Evolutionary conservation across 495 filamentous ascomycete species (phyloP).

Genomic region (Hypoxylon lienhwacheense): DNA sequence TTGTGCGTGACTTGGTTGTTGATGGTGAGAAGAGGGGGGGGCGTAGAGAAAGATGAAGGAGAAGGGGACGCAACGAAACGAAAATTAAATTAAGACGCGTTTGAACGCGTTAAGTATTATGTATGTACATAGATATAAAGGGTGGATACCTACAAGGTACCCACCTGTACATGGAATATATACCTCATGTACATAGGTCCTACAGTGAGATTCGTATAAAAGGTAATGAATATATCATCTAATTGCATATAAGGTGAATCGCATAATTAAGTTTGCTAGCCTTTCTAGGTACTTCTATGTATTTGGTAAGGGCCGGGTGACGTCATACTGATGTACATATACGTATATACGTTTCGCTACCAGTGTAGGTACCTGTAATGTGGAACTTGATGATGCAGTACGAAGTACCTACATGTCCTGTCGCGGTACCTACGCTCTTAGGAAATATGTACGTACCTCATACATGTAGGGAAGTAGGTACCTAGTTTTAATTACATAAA

Average conservation of each 20-base stretch:
- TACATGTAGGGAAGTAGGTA: neutral
- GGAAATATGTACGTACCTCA: neutral
- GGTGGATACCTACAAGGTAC: neutral
- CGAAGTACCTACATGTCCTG: neutral
- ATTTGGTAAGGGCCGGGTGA: no score
- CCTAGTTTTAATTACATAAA: neutral
- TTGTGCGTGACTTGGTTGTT: no score
- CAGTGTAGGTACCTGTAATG: neutral
- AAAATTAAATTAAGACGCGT: slow-evolving; percentile 6
- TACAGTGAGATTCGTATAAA: no score
- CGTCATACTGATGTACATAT: no score
- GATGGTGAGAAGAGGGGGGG: neutral
- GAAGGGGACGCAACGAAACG: slow-evolving; percentile 24
- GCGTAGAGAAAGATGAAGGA: slow-evolving; percentile 1
- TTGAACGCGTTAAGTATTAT: slow-evolving; percentile 16
- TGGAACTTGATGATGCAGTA: neutral
- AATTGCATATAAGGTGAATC: no score
- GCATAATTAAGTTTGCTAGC: no score
- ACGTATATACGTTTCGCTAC: neutral
- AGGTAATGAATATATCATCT: no score
- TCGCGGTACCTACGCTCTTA: neutral
- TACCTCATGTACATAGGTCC: no score
- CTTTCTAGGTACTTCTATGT: no score
- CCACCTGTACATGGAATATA: neutral
- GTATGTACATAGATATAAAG: neutral